phyloP scores from a whole-genome alignment of 202 grass and related monocot genomes.

The Digitaria exilis region DNA sequence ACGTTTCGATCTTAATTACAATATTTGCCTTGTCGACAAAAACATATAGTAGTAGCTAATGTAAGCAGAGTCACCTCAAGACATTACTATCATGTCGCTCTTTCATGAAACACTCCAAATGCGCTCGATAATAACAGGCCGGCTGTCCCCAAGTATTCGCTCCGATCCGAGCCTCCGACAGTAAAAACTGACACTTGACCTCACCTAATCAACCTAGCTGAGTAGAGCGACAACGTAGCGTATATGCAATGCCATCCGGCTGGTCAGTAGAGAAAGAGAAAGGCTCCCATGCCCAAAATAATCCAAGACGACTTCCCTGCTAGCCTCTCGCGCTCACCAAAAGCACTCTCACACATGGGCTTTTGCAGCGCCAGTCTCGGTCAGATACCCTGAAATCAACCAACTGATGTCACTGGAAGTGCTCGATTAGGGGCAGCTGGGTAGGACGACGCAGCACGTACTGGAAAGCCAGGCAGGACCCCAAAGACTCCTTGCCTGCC shows the following conservation, averaged over 20 bases:
- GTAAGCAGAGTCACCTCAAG: background rate
- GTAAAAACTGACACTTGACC: background rate
- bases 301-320: background rate
- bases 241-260: background rate
- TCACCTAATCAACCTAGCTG: background rate
- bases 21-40: background rate
- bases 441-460: background rate
- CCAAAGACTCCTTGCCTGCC: background rate
- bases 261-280: background rate
- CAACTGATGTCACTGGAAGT: conserved; percentile 27
- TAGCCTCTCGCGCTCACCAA: background rate
- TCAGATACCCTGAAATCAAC: conserved; percentile 44
- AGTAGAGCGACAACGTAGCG: background rate
- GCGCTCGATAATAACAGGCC: background rate
- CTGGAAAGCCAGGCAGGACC: too few relatives aligned
- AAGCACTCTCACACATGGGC: background rate
- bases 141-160: background rate
- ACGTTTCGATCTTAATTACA: background rate
- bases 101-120: background rate
- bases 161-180: too few relatives aligned
- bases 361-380: background rate
- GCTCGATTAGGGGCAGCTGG: background rate
- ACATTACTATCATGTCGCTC: conserved; percentile 18
- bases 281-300: background rate
- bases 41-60: background rate